Evolutionary conservation across 352 stramenopile species (phyloP).

Genomic region (Peronospora farinosa): DNA sequence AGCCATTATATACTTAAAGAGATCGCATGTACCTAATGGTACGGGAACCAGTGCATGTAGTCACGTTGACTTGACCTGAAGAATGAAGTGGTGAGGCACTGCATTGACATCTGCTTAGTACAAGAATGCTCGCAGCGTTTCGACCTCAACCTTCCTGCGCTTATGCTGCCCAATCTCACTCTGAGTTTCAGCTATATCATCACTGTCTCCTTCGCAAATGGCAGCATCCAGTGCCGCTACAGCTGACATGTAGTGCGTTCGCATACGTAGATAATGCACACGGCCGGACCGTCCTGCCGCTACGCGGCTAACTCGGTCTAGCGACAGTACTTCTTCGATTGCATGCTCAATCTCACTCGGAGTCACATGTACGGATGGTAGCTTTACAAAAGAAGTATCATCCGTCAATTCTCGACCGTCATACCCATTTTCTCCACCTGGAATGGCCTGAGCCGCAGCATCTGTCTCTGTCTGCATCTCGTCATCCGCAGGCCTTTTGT

Average conservation of each 20-base stretch:
- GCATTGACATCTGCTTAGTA: constrained; percentile 24
- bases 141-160: constrained; percentile 48
- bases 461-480: constrained; percentile 3
- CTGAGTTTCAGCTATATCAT: constrained; percentile 38
- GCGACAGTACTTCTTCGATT: constrained; percentile 34
- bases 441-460: not conserved
- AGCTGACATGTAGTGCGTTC: constrained; percentile 61
- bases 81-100: no score
- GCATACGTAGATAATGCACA: constrained; percentile 52
- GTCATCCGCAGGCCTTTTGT: constrained; percentile 14
- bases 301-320: constrained; percentile 54
- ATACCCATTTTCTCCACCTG: constrained; percentile 1
- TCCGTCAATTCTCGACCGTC: constrained; percentile 6
- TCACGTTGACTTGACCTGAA: no score
- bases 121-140: constrained; percentile 56
- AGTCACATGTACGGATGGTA: constrained; percentile 46
- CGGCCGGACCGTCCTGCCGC: constrained; percentile 46
- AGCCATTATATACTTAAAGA: no score
- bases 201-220: constrained; percentile 55
- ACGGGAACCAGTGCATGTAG: no score
- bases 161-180: constrained; percentile 55
- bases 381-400: constrained; percentile 18
- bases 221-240: constrained; percentile 55
- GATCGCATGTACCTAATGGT: no score
- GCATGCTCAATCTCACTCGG: constrained; percentile 50